Base-by-base conservation (phyloP, 345 rosid genomes). In the Lepidium aucheri region DNA sequence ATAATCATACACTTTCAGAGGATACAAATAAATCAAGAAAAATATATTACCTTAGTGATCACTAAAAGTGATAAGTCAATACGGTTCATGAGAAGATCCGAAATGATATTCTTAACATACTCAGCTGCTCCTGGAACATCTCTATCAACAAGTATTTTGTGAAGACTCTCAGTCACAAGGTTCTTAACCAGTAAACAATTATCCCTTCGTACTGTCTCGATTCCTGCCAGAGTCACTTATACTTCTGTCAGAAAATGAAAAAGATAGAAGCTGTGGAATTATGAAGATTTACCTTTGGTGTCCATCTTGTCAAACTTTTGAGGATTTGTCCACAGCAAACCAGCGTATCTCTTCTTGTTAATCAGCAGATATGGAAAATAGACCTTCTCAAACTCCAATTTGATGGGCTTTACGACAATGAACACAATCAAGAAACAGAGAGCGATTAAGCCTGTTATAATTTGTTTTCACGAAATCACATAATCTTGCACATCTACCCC, bases 311-410 rank as follows among this genome's bases (percentile, higher is more conserved):
- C 99, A 70, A 78, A 90, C 63, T 83, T 83, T 30, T 82, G 68
- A 10, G 96, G 86, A 73, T 78, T 88, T 44, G 99, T 90, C 97
- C 97, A 94, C 46, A 72, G 79, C 77, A 94, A 82, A 77, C 99
- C 99, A 78, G 99, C 97, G 81, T 94, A 94, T 79, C 96, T 85
- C 83, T 94, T 94, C 86, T 94, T 94, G 84, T 91, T 90, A 63
- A 94, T 94, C 81, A 94, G 78, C 40, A 94, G 80, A 74, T 86
- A 94, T 26, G 97, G 99, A 72, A 77, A 90, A 69, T 94, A 94
- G 40, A 94, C 96, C 83, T 94, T 94, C 85, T 94, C 99, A 53
- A 94, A 94, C 82, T 94, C 99, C 68, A 90, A 82, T 80, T 88
- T 90, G 81, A 94, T 94, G 70, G 97, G 99, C 99, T 94, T 79